Evolutionary conservation across 768 basidiomycete species (phyloP).

Genomic region (Ramaria rubella): DNA sequence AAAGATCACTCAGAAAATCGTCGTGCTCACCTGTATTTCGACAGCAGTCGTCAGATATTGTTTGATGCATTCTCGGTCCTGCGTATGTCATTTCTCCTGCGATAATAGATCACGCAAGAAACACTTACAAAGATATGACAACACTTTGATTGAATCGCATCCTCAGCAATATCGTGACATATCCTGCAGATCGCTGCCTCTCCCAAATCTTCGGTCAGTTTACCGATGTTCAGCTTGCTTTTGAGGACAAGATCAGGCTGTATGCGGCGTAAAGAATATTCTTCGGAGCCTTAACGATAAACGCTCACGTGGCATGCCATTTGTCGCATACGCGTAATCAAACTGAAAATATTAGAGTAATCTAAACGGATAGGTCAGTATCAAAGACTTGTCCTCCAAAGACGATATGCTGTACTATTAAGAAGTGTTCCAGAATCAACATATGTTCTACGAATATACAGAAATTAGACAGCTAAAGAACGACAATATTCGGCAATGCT

Average conservation of each 20-base stretch:
- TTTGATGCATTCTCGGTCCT: constrained; percentile 87
- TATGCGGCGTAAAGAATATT: background rate
- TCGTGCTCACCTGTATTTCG: constrained; percentile 49
- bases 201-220: constrained; percentile 52
- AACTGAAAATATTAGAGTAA: constrained; percentile 84
- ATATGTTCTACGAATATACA: constrained; percentile 51
- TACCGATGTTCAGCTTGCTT: constrained; percentile 68
- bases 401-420: constrained; percentile 59
- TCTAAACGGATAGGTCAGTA: constrained; percentile 36
- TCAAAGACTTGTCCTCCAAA: constrained; percentile 7
- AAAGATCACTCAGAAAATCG: background rate
- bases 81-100: background rate
- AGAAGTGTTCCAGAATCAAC: constrained; percentile 84
- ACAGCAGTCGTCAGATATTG: constrained; percentile 79
- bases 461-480: background rate
- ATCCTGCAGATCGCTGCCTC: constrained; percentile 87
- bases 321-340: constrained; percentile 94
- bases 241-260: constrained; percentile 86
- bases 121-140: constrained; percentile 68
- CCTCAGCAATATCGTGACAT: constrained; percentile 97
- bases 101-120: background rate
- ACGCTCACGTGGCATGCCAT: constrained; percentile 74
- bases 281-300: background rate
- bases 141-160: constrained; percentile 91
- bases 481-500: constrained; percentile 2